Percentiles rank a stretch among this genome's conserved stretches.
These are phyloP conservation scores for Phytophthora palmivora DNA, from an alignment of 352 stramenopile genomes.

Conservation along the genomic window DNA sequence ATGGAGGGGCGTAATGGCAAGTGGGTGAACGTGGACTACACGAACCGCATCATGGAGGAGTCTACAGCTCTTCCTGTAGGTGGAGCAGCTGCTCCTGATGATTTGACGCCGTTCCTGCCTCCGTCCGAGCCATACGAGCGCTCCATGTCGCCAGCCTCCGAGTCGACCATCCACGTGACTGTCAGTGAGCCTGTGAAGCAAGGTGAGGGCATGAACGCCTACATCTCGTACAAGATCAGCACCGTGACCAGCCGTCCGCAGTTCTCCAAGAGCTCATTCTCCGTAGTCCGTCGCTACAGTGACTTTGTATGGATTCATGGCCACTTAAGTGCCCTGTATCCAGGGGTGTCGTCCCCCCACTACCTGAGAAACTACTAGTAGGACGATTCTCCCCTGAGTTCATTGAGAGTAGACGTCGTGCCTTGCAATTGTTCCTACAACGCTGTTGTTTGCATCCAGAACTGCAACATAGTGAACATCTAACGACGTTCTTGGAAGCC, in stretches of 20 bases:
- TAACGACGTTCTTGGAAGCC: constrained; percentile 87
- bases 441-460: constrained; percentile 85
- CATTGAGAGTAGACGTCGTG: constrained; percentile 82
- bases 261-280: constrained; percentile 40
- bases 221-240: constrained; percentile 30
- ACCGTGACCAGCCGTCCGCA: constrained; percentile 24
- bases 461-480: constrained; percentile 83
- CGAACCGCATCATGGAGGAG: constrained; percentile 68
- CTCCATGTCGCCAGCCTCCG: not conserved
- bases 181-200: constrained; percentile 92
- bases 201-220: constrained; percentile 28
- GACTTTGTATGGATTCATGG: no score
- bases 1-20: constrained; percentile 80
- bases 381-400: constrained; percentile 94
- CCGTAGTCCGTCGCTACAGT: no score
- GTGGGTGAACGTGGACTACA: constrained; percentile 91
- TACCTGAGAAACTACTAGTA: constrained; percentile 92
- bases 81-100: constrained; percentile 7
- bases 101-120: constrained; percentile 26
- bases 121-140: constrained; percentile 7
- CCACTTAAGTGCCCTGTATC: no score
- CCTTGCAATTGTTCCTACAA: constrained; percentile 83
- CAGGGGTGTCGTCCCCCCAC: no score
- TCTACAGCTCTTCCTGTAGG: constrained; percentile 29
- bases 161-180: constrained; percentile 71